These are phyloP conservation scores for Kurtzmaniella quercitrusa DNA, from an alignment of 1,139 yeast species.

Conservation along the genomic window DNA sequence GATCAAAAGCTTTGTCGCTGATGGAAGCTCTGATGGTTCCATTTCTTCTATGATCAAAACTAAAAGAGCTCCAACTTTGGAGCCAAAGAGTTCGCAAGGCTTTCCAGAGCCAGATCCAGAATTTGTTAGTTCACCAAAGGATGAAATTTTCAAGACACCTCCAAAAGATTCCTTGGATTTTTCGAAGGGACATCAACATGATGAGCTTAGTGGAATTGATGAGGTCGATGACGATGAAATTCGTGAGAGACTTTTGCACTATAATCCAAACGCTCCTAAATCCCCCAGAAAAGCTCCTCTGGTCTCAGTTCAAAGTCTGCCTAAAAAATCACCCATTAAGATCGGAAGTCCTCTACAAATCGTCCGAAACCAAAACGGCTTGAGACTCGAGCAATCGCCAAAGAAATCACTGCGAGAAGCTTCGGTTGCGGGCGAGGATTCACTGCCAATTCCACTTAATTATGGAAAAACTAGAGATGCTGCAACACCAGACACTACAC, in stretches of 20 bases:
- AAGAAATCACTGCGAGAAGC: conserved; percentile 5
- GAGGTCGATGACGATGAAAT: conserved; percentile 1
- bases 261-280: conserved; percentile 1
- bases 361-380: conserved; percentile 26
- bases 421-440: conserved; percentile 3
- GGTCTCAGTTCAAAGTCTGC: neutral
- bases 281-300: neutral
- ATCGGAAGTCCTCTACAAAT: conserved; percentile 38
- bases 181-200: neutral
- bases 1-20: conserved; percentile 3
- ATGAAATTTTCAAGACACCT: conserved; percentile 25
- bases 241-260: conserved; percentile 4
- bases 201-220: neutral
- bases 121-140: conserved; percentile 19
- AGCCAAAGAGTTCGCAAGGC: conserved; percentile 7
- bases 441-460: neutral
- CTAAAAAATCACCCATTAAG: conserved; percentile 28
- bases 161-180: conserved; percentile 14
- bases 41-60: conserved; percentile 14
- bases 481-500: neutral
- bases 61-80: conserved; percentile 9
- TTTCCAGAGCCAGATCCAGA: conserved; percentile 40
- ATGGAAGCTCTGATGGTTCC: conserved; percentile 12
- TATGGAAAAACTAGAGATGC: conserved; percentile 4
- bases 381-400: conserved; percentile 18